phyloP scores from a whole-genome alignment of 257 asterid species.

The Leptodermis oblonga region DNA sequence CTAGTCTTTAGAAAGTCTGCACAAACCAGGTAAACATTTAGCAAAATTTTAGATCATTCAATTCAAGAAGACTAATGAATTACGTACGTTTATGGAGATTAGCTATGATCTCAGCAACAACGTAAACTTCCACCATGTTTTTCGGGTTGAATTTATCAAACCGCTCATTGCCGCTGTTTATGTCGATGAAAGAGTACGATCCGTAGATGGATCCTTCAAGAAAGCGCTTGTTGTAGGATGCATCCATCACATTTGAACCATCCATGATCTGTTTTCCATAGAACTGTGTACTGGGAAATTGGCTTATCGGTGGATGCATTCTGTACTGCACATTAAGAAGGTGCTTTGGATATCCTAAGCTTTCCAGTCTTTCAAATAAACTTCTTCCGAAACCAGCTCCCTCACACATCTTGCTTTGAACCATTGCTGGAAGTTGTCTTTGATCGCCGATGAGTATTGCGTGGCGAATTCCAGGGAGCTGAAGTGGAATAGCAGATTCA shows the following conservation, averaged over 20 bases:
- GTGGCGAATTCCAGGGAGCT: slow-evolving; percentile 56
- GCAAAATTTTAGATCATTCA: neutral
- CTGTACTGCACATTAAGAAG: slow-evolving; percentile 70
- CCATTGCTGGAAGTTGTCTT: slow-evolving; percentile 80
- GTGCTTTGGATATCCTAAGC: slow-evolving; percentile 46
- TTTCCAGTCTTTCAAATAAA: slow-evolving; percentile 68
- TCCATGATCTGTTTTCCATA: slow-evolving; percentile 43
- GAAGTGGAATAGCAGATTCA: slow-evolving; percentile 69
- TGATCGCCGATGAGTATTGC: slow-evolving; percentile 78
- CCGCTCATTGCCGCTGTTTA: slow-evolving; percentile 50
- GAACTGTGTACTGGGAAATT: slow-evolving; percentile 63
- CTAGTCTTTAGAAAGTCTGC: slow-evolving; percentile 37
- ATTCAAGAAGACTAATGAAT: neutral
- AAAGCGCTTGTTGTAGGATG: slow-evolving; percentile 29
- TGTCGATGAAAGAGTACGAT: slow-evolving; percentile 62
- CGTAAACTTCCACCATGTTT: slow-evolving; percentile 53
- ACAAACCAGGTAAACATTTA: slow-evolving; percentile 1
- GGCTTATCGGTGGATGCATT: slow-evolving; percentile 82
- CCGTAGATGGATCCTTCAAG: slow-evolving; percentile 48
- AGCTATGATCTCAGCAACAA: slow-evolving; percentile 52
- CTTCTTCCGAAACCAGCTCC: slow-evolving; percentile 62
- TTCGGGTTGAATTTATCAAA: slow-evolving; percentile 32
- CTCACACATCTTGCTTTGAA: slow-evolving; percentile 64
- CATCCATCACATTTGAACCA: slow-evolving; percentile 44
- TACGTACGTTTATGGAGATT: slow-evolving; percentile 45